Base-by-base conservation (phyloP, 345 rosid genomes). In the Turnera subulata region DNA sequence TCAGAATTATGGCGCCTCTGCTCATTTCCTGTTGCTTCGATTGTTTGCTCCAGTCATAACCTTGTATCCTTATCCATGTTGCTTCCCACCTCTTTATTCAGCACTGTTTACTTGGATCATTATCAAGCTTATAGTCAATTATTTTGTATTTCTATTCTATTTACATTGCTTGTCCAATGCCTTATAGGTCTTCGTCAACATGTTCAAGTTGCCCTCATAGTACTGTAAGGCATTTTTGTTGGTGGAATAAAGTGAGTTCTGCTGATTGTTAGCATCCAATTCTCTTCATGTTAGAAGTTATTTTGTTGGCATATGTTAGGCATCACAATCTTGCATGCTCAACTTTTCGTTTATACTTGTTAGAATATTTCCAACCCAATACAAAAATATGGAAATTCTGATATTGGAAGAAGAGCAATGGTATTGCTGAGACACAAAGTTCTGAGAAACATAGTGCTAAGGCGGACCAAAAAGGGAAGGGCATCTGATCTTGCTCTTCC, bases 401-500 rank as follows among this genome's bases (percentile, higher is more conserved):
- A 55, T 35, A 0, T 0, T 33, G 95, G 96, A 62, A 75, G 48
- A 68, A 74, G 96, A 60, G 99, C 97, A 51, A 89, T 93, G 99
- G 69, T 83, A 70, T 81, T 86, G 79, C 89, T 93, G 29, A 93
- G 82, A 66, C 82, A 89, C 70, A 93, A 89, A 69, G 79, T 93
- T 52, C 56, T 93, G 68, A 87, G 73, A 56, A 79, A 73, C 56
- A 75, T 87, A 10, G 67, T 89, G 66, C 62, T 93, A 59, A 82
- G 99, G 59, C 96, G 99, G 64, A 93, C 99, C 17, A 93, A 93
- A 69, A 81, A 69, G 47, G 97, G 96, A 69, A 78, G 99, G 66
- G 97, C 99, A 66, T 84, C 99, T 58, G 99, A 93, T 80, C 99
- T 93, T 56, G 97, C 97, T 20, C 94, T 93, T 78, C 97, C 99